These are phyloP conservation scores for Suhomyces tanzawaensis DNA, from an alignment of 805 yeast genomes.

Conservation along the genomic window DNA sequence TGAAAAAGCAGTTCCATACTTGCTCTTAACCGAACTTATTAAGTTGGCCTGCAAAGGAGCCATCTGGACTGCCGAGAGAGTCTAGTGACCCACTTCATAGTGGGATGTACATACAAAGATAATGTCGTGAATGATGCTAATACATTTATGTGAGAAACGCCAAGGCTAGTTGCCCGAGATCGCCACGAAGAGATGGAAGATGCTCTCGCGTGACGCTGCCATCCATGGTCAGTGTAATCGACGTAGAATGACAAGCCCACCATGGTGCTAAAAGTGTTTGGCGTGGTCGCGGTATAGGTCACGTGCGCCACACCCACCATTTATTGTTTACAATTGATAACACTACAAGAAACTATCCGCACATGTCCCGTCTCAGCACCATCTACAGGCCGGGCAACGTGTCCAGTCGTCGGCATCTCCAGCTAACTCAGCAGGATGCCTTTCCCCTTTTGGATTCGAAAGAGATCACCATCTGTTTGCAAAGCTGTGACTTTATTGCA, in stretches of 20 bases:
- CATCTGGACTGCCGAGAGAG: conserved; percentile 84
- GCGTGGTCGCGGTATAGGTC: too few species aligned
- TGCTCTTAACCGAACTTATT: conserved; percentile 82
- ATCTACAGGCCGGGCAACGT: conserved; percentile 26
- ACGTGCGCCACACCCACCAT: too few species aligned
- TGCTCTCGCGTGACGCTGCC: too few species aligned
- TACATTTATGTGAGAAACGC: too few species aligned
- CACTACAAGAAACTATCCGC: conserved; percentile 1
- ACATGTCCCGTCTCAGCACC: conserved; percentile 32
- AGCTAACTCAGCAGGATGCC: conserved; percentile 38
- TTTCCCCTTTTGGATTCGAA: conserved; percentile 62
- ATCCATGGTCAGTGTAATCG: too few species aligned
- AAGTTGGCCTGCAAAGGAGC: conserved; percentile 84
- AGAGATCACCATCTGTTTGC: conserved; percentile 58
- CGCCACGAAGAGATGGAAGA: too few species aligned
- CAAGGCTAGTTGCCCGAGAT: too few species aligned
- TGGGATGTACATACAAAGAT: too few species aligned
- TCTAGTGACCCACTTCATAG: conserved; percentile 45
- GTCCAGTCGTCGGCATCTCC: conserved; percentile 16
- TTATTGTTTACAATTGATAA: conserved; percentile 1
- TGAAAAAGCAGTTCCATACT: conserved; percentile 88
- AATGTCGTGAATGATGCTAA: too few species aligned
- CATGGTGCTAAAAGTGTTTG: too few species aligned
- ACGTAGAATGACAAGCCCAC: too few species aligned
- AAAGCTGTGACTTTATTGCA: conserved; percentile 59